Conservation (phyloP, 23 red algal genomes). For the Gracilaria vermiculophylla region DNA sequence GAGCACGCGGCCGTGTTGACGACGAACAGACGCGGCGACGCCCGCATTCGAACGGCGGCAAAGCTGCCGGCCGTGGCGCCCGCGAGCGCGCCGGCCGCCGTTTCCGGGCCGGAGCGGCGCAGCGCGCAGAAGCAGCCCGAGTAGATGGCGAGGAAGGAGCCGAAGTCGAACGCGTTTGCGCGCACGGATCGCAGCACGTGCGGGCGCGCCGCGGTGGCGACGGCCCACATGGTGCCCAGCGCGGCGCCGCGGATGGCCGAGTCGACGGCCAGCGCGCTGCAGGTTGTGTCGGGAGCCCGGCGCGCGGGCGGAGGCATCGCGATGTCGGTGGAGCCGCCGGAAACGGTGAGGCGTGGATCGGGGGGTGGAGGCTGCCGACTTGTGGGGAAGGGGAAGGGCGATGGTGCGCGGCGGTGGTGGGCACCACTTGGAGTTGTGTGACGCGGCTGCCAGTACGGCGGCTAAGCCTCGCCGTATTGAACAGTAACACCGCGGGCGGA, state of each 20-base stretch:
- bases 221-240: slow-evolving; percentile 20
- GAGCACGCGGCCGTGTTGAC: neutral
- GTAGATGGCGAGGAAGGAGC: slow-evolving; percentile 36
- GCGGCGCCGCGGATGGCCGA: slow-evolving; percentile 13
- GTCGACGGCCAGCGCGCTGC: slow-evolving; percentile 44
- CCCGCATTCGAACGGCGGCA: neutral
- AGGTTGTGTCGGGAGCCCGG: slow-evolving; percentile 1
- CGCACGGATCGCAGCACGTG: neutral
- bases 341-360: neutral
- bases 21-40: neutral
- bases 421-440: no score
- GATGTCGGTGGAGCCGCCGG: neutral
- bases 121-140: slow-evolving; percentile 31
- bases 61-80: slow-evolving; percentile 29
- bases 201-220: neutral
- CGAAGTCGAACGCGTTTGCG: slow-evolving; percentile 21
- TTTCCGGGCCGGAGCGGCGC: neutral
- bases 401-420: no score
- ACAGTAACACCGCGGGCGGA: no score
- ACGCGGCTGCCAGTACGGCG: no score
- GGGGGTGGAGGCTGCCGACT: no score
- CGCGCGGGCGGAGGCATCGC: neutral
- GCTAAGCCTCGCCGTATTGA: no score
- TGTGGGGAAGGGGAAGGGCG: no score
- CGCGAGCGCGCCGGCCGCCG: neutral